A percentile compares a stretch with the other conserved stretches of the same genome.
These are phyloP conservation scores for Solanum infundibuliforme DNA, from an alignment of 257 asterid genomes.

Conservation along the genomic window DNA sequence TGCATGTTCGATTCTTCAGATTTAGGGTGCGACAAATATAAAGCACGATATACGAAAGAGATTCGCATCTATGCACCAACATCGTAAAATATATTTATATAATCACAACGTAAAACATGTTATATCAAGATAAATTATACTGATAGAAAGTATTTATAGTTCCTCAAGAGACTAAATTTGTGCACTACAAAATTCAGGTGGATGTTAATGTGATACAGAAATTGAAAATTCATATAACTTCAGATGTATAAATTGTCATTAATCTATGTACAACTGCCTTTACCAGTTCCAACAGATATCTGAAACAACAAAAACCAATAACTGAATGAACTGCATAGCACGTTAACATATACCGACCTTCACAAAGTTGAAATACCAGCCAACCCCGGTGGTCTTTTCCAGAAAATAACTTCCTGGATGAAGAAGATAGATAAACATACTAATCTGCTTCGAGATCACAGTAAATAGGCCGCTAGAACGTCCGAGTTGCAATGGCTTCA, in stretches of 20 bases:
- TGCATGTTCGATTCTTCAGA: background rate
- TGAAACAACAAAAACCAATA: conserved; percentile 12
- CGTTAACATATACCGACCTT: conserved; percentile 10
- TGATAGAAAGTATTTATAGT: background rate
- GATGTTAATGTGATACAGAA: background rate
- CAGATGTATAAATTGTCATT: background rate
- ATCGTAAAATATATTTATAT: background rate
- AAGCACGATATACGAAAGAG: background rate
- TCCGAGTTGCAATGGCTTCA: background rate
- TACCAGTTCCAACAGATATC: conserved; percentile 16
- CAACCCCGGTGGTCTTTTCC: background rate
- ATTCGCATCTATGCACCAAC: background rate
- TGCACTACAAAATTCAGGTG: background rate
- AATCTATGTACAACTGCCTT: conserved; percentile 18
- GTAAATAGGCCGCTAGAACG: background rate
- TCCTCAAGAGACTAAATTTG: background rate
- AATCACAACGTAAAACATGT: background rate
- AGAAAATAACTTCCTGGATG: background rate
- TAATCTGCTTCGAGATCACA: background rate
- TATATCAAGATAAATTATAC: background rate
- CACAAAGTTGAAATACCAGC: background rate
- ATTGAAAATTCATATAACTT: background rate
- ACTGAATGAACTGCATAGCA: conserved; percentile 12
- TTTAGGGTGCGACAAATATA: background rate
- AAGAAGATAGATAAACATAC: background rate